Evolutionary conservation across 305 asterid genomes (phyloP).

Genomic region (Fraxinus nigra): DNA sequence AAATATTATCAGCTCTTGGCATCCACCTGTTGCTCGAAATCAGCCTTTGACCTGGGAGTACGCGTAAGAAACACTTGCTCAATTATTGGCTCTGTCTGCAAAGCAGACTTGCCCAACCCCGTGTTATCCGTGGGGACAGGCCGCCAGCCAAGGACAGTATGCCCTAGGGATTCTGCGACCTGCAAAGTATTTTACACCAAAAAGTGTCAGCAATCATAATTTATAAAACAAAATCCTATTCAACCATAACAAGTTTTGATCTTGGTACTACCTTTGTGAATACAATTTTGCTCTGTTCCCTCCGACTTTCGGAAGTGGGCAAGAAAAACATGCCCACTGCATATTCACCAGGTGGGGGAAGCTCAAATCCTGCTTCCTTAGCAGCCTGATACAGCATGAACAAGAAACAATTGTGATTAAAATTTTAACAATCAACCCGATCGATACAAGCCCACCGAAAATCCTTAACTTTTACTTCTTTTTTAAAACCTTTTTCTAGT

Average conservation of each 20-base stretch:
- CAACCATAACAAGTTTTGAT: not conserved
- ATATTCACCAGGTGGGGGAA: slow-evolving; percentile 87
- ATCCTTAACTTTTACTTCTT: not conserved
- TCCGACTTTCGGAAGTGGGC: slow-evolving; percentile 83
- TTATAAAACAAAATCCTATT: not conserved
- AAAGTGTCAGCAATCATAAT: slow-evolving; percentile 6
- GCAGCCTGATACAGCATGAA: slow-evolving; percentile 45
- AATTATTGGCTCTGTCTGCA: slow-evolving; percentile 92
- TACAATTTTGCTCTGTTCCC: slow-evolving; percentile 90
- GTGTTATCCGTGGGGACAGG: slow-evolving; percentile 84
- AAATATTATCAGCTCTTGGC: slow-evolving; percentile 13
- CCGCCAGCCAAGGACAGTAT: slow-evolving; percentile 96
- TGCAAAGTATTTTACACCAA: slow-evolving; percentile 22
- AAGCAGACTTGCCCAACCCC: slow-evolving; percentile 87
- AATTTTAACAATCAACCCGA: not conserved
- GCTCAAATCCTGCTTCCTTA: slow-evolving; percentile 75
- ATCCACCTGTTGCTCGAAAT: slow-evolving; percentile 89
- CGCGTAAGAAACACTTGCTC: slow-evolving; percentile 98
- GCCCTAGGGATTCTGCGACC: slow-evolving; percentile 99
- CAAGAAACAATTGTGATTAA: slow-evolving; percentile 8
- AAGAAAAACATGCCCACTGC: slow-evolving; percentile 99
- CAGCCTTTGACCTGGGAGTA: slow-evolving; percentile 73
- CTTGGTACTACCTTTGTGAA: slow-evolving; percentile 63
- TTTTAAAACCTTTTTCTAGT: not conserved
- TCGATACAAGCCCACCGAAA: not conserved